Evolutionary conservation across 2,329 filamentous ascomycete species (phyloP), one percentile per base, ranked within the genome.

Genomic region (Teratosphaeria pseudoeucalypti): DNA sequence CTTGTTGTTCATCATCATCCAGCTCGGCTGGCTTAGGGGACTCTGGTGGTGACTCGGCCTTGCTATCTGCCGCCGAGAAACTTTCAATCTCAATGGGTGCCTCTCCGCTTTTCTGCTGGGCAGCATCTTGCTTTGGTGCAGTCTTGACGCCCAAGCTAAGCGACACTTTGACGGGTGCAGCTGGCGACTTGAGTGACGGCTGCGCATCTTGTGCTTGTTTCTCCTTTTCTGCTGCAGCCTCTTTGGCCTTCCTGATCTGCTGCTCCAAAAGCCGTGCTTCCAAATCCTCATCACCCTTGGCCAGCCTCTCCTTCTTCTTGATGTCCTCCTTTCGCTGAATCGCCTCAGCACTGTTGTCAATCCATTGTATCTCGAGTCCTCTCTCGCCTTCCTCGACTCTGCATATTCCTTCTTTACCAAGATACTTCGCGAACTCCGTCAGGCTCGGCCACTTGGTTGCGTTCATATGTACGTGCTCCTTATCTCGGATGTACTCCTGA

Each of bases 391-490:
- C 92, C 73, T 97, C 91, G 0, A 97, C 92, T 34, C 89, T 81
- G 68, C 90, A 95, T 54, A 96, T 85, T 0, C 92, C 89, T 73
- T 97, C 91, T 26, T 88, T 78, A 0, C 92, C 92, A 1, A 99
- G 77, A 68, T 89, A 78, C 70, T 96, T 95, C 14, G 89, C 90
- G 71, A 96, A 95, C 67, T 97, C 91, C 2, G 91, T 92, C 66
- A 99, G 76, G 58, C 84, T 89, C 3, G 86, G 83, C 91, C 91
- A 97, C 68, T 87, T 87, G 0, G 94, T 97, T 7, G 90, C 81
- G 74, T 96, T 96, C 88, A 97, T 91, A 72, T 97, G 94, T 9
- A 94, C 79, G 71, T 97, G 92, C 68, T 90, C 82, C 73, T 92
- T 91, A 66, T 92, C 87, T 16, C 85, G 81, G 66, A 97, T 96